phyloP scores from a whole-genome alignment of 805 yeast species.

The Wickerhamiella lipophila region DNA sequence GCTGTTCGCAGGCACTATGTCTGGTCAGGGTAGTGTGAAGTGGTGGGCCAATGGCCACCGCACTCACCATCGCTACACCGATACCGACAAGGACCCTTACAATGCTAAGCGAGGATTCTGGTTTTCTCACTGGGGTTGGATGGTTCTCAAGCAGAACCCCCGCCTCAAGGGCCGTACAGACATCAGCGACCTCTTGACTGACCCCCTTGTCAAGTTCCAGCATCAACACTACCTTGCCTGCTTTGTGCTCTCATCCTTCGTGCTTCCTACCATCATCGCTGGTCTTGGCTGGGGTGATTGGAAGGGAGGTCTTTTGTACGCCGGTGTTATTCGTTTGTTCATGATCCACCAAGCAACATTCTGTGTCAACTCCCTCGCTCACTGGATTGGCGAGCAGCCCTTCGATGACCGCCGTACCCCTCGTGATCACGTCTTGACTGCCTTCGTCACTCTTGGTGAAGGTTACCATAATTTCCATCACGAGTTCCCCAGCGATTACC shows the following conservation, averaged over 20 bases:
- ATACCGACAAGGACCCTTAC: conserved; percentile 82
- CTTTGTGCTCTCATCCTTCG: conserved; percentile 38
- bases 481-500: conserved; percentile 84
- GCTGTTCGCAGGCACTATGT: conserved; percentile 53
- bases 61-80: conserved; percentile 82
- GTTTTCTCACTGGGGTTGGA: conserved; percentile 86
- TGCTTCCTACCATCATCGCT: conserved; percentile 53
- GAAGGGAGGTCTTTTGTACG: conserved; percentile 64
- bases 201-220: conserved; percentile 50
- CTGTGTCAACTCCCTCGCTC: conserved; percentile 73
- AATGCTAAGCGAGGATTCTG: conserved; percentile 65
- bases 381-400: conserved; percentile 60
- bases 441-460: conserved; percentile 71
- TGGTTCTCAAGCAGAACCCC: conserved; percentile 53
- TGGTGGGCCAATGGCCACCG: conserved; percentile 78
- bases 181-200: conserved; percentile 50
- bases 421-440: conserved; percentile 50
- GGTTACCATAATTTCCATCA: conserved; percentile 90
- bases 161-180: conserved; percentile 53
- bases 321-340: conserved; percentile 61
- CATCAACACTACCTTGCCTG: conserved; percentile 53
- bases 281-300: conserved; percentile 63
- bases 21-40: conserved; percentile 62
- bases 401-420: conserved; percentile 65
- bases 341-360: conserved; percentile 70